Percentiles rank a stretch among this genome's conserved stretches.
Conservation (phyloP, 441 rosid genomes). For the Syzygium syzygioides region DNA sequence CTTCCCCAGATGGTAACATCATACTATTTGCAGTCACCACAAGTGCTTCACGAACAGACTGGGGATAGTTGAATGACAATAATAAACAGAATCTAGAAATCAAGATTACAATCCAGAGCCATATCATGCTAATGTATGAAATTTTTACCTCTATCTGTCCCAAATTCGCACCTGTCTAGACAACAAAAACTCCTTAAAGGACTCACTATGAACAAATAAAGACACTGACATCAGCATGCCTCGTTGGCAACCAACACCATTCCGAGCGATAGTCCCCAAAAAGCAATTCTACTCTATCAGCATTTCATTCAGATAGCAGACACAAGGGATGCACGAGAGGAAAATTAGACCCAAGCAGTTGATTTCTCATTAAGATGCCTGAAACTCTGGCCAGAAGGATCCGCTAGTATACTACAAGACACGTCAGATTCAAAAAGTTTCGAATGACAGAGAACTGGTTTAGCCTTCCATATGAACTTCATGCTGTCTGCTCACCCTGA, state of each 20-base stretch:
- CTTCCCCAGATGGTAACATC: not conserved
- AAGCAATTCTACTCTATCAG: not conserved
- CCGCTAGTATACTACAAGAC: not conserved
- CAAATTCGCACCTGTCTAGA: not conserved
- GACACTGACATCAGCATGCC: not conserved
- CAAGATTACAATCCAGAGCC: not conserved
- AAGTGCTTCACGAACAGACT: not conserved
- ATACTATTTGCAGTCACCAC: not conserved
- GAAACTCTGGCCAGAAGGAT: not conserved
- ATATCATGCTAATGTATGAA: not conserved
- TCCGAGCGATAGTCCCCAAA: not conserved
- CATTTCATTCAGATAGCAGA: not conserved
- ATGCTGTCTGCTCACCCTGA: not conserved
- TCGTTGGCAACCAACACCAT: not conserved
- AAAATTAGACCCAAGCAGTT: not conserved
- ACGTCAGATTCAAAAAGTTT: not conserved
- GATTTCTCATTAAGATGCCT: not conserved
- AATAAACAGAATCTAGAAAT: not conserved
- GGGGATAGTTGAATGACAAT: not conserved
- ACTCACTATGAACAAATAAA: not conserved
- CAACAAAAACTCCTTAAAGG: not conserved
- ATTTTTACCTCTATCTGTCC: not conserved
- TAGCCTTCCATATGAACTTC: not conserved
- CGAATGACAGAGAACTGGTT: not conserved
- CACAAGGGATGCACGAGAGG: not conserved